Percentiles rank a stretch among this genome's conserved stretches.
phyloP scores from a whole-genome alignment of 1,139 yeast genomes.

The Geotrichum klebahnii region DNA sequence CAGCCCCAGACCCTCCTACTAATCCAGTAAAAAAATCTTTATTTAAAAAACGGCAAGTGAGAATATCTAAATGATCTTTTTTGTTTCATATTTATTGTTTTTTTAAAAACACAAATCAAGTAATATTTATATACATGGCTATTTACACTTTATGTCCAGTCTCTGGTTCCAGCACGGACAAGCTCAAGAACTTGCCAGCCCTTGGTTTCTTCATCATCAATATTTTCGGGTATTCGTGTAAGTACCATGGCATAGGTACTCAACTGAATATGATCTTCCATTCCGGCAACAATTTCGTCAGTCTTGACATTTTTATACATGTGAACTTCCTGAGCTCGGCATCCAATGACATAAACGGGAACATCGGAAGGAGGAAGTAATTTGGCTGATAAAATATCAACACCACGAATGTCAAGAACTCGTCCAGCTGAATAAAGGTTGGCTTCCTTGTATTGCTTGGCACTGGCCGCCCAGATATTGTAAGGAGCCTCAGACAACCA shows the following conservation, averaged over 20 bases:
- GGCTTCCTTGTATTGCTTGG: conserved; percentile 88
- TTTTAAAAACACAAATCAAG: conserved; percentile 1
- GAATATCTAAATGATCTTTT: conserved; percentile 12
- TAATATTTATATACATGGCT: conserved; percentile 11
- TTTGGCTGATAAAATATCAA: conserved; percentile 86
- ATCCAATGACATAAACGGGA: conserved; percentile 90
- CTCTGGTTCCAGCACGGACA: conserved; percentile 90
- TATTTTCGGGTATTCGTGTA: conserved; percentile 87
- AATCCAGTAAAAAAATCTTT: conserved; percentile 19
- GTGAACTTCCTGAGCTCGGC: conserved; percentile 95
- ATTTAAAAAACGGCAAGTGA: conserved; percentile 29
- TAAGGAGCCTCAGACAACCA: conserved; percentile 98
- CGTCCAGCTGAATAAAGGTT: conserved; percentile 88
- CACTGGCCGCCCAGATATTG: conserved; percentile 91
- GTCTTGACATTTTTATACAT: conserved; percentile 84
- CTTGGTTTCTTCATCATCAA: conserved; percentile 84
- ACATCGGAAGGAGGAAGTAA: conserved; percentile 84
- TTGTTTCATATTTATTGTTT: too few relatives aligned
- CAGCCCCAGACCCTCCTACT: not conserved
- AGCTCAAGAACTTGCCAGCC: conserved; percentile 97
- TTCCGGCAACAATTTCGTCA: conserved; percentile 94
- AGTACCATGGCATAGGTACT: conserved; percentile 95
- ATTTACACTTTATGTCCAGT: conserved; percentile 55
- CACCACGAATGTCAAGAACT: conserved; percentile 91
- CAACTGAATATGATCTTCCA: conserved; percentile 87